phyloP scores from a whole-genome alignment of 2,329 filamentous ascomycete genomes.

The Diatrype stigma region DNA sequence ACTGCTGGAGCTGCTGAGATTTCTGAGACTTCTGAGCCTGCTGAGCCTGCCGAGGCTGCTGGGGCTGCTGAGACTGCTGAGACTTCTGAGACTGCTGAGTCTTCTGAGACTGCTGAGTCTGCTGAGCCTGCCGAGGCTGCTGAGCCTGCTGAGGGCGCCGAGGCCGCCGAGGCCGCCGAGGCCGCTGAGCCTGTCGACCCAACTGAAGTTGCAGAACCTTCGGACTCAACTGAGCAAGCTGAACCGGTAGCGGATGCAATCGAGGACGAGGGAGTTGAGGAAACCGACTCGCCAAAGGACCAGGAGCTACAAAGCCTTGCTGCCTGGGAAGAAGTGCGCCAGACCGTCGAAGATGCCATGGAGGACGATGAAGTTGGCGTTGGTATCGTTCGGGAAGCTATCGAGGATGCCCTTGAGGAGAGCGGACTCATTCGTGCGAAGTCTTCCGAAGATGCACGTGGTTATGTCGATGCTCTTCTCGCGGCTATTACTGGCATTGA shows the following conservation, averaged over 20 bases:
- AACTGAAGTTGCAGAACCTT: too few species aligned
- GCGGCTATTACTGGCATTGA: conserved; percentile 38
- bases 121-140: too few species aligned
- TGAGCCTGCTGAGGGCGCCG: conserved; percentile 15
- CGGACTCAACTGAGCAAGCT: conserved; percentile 18
- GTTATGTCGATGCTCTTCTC: conserved; percentile 48
- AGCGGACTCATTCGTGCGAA: conserved; percentile 47
- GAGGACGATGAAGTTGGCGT: conserved; percentile 53
- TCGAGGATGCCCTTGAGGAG: conserved; percentile 51
- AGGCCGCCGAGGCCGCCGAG: conserved; percentile 20
- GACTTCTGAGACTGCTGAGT: too few species aligned
- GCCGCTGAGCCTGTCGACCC: too few species aligned
- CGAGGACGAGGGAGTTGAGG: conserved; percentile 17
- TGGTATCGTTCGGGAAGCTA: conserved; percentile 47
- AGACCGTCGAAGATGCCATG: conserved; percentile 52
- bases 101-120: too few species aligned
- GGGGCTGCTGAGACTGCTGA: too few species aligned
- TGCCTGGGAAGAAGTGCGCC: conserved; percentile 52
- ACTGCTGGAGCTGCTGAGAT: conserved; percentile 17
- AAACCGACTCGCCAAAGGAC: conserved; percentile 10
- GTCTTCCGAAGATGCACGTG: conserved; percentile 40
- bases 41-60: too few species aligned
- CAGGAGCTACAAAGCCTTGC: conserved; percentile 30
- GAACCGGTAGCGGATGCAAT: not conserved
- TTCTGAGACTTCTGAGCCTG: too few species aligned